phyloP scores from a whole-genome alignment of 768 basidiomycete genomes.

The Leccinum imitatum region DNA sequence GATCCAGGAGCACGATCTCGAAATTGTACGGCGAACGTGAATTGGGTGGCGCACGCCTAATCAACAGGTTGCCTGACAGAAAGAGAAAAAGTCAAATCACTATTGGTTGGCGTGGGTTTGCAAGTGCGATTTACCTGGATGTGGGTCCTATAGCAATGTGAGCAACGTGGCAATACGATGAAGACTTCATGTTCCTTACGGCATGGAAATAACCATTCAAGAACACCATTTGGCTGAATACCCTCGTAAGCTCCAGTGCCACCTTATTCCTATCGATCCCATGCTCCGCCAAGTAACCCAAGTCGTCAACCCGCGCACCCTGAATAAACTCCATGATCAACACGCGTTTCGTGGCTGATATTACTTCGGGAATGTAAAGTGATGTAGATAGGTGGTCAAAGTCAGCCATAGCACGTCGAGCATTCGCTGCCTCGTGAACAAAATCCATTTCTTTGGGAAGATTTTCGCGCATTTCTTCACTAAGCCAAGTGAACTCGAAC shows the following conservation, averaged over 20 bases:
- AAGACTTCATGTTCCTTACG: conserved; percentile 41
- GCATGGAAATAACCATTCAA: conserved; percentile 90
- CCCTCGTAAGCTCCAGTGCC: conserved; percentile 82
- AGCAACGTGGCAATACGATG: conserved; percentile 8
- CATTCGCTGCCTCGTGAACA: conserved; percentile 83
- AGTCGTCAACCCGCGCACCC: conserved; percentile 86
- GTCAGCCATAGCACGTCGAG: conserved; percentile 64
- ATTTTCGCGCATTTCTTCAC: conserved; percentile 93
- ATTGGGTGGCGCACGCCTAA: conserved; percentile 62
- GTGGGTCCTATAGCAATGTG: conserved; percentile 65
- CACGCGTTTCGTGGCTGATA: conserved; percentile 79
- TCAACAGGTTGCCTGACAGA: conserved; percentile 77
- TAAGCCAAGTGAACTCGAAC: conserved; percentile 92
- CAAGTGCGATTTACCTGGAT: conserved; percentile 56
- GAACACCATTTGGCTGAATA: conserved; percentile 96
- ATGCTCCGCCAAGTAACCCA: conserved; percentile 75
- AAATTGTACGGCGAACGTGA: conserved; percentile 90
- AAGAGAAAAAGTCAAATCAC: neutral
- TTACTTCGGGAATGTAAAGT: conserved; percentile 83
- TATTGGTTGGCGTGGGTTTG: conserved; percentile 4
- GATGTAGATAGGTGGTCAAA: conserved; percentile 73
- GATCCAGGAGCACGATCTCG: conserved; percentile 92
- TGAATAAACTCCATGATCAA: conserved; percentile 94
- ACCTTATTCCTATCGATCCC: conserved; percentile 94
- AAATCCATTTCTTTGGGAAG: conserved; percentile 96